A percentile compares a stretch with the other conserved stretches of the same genome.
Conservation (phyloP, 2,329 filamentous ascomycete species). For the Diaporthe caulivora region DNA sequence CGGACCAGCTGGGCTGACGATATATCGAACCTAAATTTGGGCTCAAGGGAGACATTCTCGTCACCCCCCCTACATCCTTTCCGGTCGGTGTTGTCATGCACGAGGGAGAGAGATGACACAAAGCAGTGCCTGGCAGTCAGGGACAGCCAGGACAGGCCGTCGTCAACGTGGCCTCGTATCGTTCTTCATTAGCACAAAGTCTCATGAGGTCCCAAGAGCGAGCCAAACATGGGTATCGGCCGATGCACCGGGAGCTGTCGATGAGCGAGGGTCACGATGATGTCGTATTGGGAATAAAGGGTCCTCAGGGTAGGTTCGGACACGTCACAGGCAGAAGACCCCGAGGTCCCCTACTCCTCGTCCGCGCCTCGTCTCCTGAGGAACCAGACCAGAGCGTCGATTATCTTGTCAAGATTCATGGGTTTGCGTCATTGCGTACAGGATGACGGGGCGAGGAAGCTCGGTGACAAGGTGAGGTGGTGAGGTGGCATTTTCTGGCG, state of each 20-base stretch:
- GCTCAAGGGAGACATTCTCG: background rate
- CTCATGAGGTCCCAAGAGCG: background rate
- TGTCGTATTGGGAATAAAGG: slow-evolving; percentile 34
- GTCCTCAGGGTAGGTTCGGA: slow-evolving; percentile 8
- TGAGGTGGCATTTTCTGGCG: slow-evolving; percentile 1
- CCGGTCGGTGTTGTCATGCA: slow-evolving; percentile 13
- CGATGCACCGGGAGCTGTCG: background rate
- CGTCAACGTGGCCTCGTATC: slow-evolving; percentile 26
- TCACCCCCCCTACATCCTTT: background rate
- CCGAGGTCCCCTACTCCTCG: slow-evolving; percentile 17
- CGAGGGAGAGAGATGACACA: background rate
- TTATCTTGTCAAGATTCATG: background rate
- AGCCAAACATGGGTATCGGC: background rate
- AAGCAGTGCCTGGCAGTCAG: background rate
- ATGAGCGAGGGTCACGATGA: slow-evolving; percentile 34
- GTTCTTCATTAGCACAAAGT: slow-evolving; percentile 2
- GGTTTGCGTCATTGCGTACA: slow-evolving; percentile 19
- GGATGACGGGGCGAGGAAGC: slow-evolving; percentile 15
- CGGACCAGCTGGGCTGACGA: slow-evolving; percentile 16
- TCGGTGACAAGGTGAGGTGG: background rate
- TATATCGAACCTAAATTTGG: slow-evolving; percentile 16
- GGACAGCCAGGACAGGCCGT: slow-evolving; percentile 19
- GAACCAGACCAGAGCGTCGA: background rate
- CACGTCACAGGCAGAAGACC: slow-evolving; percentile 29
- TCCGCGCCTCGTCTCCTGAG: background rate